Percentiles rank a stretch among this genome's conserved stretches.
Conservation (phyloP, 169 alveolate species). For the Cystoisospora suis region DNA sequence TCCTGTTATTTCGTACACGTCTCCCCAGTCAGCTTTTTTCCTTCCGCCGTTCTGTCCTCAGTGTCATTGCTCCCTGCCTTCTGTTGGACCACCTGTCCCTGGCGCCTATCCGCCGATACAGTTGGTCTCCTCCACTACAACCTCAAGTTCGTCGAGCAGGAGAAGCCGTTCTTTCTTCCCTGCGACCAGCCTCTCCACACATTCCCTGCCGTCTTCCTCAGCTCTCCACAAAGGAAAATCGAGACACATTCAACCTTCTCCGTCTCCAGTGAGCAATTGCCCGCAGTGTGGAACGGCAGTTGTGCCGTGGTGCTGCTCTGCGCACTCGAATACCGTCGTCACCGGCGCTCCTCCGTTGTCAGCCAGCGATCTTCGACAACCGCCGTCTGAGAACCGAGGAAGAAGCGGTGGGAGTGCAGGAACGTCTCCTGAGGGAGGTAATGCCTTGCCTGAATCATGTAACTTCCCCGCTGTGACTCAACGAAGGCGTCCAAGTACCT, state of each 20-base stretch:
- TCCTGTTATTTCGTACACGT: too few relatives aligned
- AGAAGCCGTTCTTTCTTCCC: neutral
- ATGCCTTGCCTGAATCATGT: too few relatives aligned
- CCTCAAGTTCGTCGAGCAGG: neutral
- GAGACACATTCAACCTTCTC: neutral
- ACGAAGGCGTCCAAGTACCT: too few relatives aligned
- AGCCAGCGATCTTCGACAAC: neutral
- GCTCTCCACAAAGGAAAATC: too few relatives aligned
- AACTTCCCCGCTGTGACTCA: too few relatives aligned
- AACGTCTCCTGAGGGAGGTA: too few relatives aligned
- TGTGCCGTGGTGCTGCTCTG: constrained; percentile 1
- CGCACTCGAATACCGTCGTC: too few relatives aligned
- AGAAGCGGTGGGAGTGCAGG: neutral
- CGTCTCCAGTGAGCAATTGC: neutral
- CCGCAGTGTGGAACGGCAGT: neutral
- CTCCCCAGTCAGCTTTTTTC: neutral
- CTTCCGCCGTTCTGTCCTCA: constrained; percentile 14
- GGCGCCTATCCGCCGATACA: too few relatives aligned
- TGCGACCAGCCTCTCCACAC: neutral
- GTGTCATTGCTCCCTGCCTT: neutral
- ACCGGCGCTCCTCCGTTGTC: neutral
- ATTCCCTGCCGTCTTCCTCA: neutral
- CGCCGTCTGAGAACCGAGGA: neutral
- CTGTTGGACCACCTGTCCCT: too few relatives aligned
- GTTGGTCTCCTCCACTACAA: too few relatives aligned